Conservation (phyloP, 495 filamentous ascomycete genomes). For the Gamarada debralockiae region DNA sequence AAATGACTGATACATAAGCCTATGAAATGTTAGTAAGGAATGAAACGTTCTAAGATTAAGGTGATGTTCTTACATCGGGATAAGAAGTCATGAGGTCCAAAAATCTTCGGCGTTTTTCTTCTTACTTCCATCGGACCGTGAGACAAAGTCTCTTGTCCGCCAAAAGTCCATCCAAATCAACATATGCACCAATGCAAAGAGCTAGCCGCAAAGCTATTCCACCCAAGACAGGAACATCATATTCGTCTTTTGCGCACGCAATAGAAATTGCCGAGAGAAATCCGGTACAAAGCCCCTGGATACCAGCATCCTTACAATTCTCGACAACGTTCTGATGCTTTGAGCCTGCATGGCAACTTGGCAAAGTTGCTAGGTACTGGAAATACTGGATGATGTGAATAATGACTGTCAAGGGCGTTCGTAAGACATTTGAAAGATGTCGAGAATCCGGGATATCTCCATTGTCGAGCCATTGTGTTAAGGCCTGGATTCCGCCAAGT, state of each 20-base stretch:
- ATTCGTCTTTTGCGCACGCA: slow-evolving; percentile 19
- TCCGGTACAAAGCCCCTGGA: slow-evolving; percentile 37
- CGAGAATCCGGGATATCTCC: neutral
- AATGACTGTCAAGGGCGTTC: neutral
- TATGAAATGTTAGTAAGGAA: too few relatives aligned
- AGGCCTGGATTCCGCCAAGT: too few relatives aligned
- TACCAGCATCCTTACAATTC: slow-evolving; percentile 10
- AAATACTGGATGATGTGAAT: neutral
- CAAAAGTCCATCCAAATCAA: slow-evolving; percentile 21
- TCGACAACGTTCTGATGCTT: neutral
- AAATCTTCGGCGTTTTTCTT: too few relatives aligned
- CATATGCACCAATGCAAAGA: slow-evolving; percentile 30
- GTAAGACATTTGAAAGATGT: neutral
- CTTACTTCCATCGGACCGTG: slow-evolving; percentile 1
- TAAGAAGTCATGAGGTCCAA: too few relatives aligned
- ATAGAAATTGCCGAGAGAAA: slow-evolving; percentile 33
- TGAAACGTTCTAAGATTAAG: too few relatives aligned
- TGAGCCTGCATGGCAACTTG: too few relatives aligned
- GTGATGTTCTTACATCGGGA: too few relatives aligned
- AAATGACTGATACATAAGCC: too few relatives aligned
- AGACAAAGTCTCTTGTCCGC: neutral
- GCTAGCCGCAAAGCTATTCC: slow-evolving; percentile 25
- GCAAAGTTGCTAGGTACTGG: too few relatives aligned
- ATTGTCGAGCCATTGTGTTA: too few relatives aligned
- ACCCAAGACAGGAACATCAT: slow-evolving; percentile 18